Conservation (phyloP, 768 basidiomycete species). For the Macrolepiota albuminosa region DNA sequence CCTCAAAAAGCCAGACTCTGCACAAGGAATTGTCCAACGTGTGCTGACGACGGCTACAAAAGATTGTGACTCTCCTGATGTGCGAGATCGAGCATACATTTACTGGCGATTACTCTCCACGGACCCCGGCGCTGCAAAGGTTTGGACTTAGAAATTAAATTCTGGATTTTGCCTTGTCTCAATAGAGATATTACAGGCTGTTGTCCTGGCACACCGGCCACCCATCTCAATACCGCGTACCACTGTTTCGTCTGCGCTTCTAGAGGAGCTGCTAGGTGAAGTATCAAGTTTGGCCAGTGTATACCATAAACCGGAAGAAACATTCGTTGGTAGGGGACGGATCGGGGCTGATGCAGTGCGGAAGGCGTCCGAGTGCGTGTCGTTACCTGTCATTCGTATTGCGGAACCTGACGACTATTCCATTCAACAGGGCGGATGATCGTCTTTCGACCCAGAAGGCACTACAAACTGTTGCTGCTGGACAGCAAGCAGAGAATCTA, state of each 20-base stretch:
- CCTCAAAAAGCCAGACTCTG: slow-evolving; percentile 89
- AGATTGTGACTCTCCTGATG: slow-evolving; percentile 95
- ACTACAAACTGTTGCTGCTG: slow-evolving; percentile 85
- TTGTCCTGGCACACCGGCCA: slow-evolving; percentile 88
- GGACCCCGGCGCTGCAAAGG: slow-evolving; percentile 95
- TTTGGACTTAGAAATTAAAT: slow-evolving; percentile 22
- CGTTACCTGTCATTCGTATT: slow-evolving; percentile 2
- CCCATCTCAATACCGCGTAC: slow-evolving; percentile 92
- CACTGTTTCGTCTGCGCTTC: slow-evolving; percentile 78
- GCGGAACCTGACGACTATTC: not conserved
- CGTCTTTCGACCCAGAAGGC: slow-evolving; percentile 74
- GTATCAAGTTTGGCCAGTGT: slow-evolving; percentile 88
- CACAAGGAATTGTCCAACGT: slow-evolving; percentile 89
- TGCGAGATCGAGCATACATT: slow-evolving; percentile 95
- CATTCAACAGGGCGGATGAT: slow-evolving; percentile 54
- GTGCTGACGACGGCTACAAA: slow-evolving; percentile 93
- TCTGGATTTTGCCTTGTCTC: not conserved
- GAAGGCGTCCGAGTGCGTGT: slow-evolving; percentile 55
- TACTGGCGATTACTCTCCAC: slow-evolving; percentile 96
- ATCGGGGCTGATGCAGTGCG: slow-evolving; percentile 77
- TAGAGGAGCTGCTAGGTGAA: slow-evolving; percentile 91
- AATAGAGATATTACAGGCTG: slow-evolving; percentile 36
- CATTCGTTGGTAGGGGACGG: slow-evolving; percentile 90
- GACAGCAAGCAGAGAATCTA: slow-evolving; percentile 91
- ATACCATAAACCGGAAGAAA: slow-evolving; percentile 96